Conservation (phyloP, 1,284 basidiomycete genomes). For the Tetrapyrgos nigripes region DNA sequence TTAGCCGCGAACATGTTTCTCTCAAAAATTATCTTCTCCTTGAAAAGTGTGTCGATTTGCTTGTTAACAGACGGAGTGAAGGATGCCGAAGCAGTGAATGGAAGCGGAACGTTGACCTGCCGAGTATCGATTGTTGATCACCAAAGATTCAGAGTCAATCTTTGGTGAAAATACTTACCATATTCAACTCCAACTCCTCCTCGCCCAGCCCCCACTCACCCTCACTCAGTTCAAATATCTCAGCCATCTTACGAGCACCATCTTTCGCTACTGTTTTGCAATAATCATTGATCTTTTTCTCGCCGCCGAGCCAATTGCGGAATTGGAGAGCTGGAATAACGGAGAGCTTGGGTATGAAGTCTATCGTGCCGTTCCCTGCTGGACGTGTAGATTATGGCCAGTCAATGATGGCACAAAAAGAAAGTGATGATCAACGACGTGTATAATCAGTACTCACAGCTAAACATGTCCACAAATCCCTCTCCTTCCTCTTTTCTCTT, state of each 20-base stretch:
- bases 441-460: too few species aligned
- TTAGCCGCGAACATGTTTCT: constrained; percentile 44
- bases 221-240: too few species aligned
- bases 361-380: constrained; percentile 76
- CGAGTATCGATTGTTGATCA: background rate
- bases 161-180: too few species aligned
- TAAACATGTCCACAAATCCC: too few species aligned
- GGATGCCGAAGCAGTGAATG: constrained; percentile 50
- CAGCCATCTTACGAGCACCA: constrained; percentile 73
- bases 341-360: constrained; percentile 60
- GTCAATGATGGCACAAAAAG: too few species aligned
- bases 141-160: too few species aligned
- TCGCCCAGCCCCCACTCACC: too few species aligned
- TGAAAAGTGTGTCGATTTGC: constrained; percentile 42
- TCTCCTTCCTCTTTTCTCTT: too few species aligned
- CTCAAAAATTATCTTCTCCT: constrained; percentile 43
- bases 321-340: constrained; percentile 75
- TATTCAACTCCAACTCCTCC: too few species aligned
- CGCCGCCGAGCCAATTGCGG: constrained; percentile 84
- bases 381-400: background rate
- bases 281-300: constrained; percentile 79
- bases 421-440: too few species aligned
- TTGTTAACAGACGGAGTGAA: constrained; percentile 36
- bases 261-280: constrained; percentile 76
- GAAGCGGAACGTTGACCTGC: constrained; percentile 65